phyloP scores from a whole-genome alignment of 2,329 filamentous ascomycete species.

The Alternaria postmessia region DNA sequence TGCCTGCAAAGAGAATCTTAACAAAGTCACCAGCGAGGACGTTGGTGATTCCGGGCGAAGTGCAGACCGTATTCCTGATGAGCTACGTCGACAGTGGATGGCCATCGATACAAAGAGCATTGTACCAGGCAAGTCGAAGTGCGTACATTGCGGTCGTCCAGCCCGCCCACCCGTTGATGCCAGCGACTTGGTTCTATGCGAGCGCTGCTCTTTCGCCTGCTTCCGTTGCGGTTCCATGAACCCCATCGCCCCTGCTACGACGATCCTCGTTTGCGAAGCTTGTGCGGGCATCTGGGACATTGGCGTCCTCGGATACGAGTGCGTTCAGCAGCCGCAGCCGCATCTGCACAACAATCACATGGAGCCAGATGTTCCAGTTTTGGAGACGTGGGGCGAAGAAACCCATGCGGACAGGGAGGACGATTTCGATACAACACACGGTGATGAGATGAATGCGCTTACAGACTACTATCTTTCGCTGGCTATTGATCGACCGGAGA shows the following conservation, averaged over 20 bases:
- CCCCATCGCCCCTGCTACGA: conserved; percentile 23
- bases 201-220: conserved; percentile 54
- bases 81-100: conserved; percentile 42
- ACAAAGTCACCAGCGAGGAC: conserved; percentile 48
- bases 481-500: conserved; percentile 35
- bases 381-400: conserved; percentile 24
- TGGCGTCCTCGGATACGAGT: conserved; percentile 52
- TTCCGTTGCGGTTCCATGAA: conserved; percentile 49
- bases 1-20: conserved; percentile 42
- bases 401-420: conserved; percentile 13
- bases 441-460: conserved; percentile 47
- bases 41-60: conserved; percentile 52
- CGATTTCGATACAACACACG: conserved; percentile 31
- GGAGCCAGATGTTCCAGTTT: conserved; percentile 20
- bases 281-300: conserved; percentile 49
- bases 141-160: conserved; percentile 43
- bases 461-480: conserved; percentile 44
- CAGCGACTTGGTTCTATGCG: conserved; percentile 41
- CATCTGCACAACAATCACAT: neutral
- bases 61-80: conserved; percentile 53
- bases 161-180: conserved; percentile 32
- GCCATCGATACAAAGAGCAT: conserved; percentile 9
- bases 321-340: conserved; percentile 23
- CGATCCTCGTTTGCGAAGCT: conserved; percentile 35
- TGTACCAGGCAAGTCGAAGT: conserved; percentile 43